Conservation (phyloP, 2,329 filamentous ascomycete species). For the Pseudogymnoascus sp. region DNA sequence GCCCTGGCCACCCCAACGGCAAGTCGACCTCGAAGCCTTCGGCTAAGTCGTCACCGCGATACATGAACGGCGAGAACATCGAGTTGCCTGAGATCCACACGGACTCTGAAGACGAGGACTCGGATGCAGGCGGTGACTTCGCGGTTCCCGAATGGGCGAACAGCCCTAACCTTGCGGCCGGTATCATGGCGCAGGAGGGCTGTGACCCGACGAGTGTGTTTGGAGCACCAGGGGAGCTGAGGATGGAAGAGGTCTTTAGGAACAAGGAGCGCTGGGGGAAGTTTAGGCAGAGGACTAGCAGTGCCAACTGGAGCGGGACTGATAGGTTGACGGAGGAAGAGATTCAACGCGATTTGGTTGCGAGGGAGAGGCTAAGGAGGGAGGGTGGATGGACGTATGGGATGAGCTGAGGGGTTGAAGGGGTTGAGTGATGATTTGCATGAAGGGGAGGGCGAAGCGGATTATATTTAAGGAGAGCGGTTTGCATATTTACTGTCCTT, state of each 20-base stretch:
- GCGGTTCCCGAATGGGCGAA: constrained; percentile 79
- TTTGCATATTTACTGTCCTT: constrained; percentile 7
- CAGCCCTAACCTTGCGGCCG: constrained; percentile 70
- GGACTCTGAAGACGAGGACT: constrained; percentile 83
- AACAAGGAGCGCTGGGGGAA: constrained; percentile 80
- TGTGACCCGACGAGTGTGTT: constrained; percentile 83
- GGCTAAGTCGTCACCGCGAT: constrained; percentile 69
- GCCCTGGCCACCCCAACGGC: constrained; percentile 32
- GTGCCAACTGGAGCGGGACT: constrained; percentile 83
- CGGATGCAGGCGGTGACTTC: constrained; percentile 53
- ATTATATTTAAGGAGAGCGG: constrained; percentile 8
- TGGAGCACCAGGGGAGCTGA: constrained; percentile 77
- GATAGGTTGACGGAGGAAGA: constrained; percentile 85
- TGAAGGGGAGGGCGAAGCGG: neutral
- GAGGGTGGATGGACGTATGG: constrained; percentile 80
- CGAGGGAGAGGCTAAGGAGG: constrained; percentile 69
- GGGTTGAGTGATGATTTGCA: neutral
- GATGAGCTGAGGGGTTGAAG: constrained; percentile 16
- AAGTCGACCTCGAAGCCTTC: constrained; percentile 57
- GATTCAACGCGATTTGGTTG: constrained; percentile 71
- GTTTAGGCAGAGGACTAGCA: constrained; percentile 85
- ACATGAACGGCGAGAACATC: constrained; percentile 83
- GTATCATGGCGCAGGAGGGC: constrained; percentile 75
- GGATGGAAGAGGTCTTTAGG: constrained; percentile 96
- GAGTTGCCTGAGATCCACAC: constrained; percentile 92